Evolutionary conservation across 164 flowering plant species (phyloP).

Genomic region (Magnolia officinalis): DNA sequence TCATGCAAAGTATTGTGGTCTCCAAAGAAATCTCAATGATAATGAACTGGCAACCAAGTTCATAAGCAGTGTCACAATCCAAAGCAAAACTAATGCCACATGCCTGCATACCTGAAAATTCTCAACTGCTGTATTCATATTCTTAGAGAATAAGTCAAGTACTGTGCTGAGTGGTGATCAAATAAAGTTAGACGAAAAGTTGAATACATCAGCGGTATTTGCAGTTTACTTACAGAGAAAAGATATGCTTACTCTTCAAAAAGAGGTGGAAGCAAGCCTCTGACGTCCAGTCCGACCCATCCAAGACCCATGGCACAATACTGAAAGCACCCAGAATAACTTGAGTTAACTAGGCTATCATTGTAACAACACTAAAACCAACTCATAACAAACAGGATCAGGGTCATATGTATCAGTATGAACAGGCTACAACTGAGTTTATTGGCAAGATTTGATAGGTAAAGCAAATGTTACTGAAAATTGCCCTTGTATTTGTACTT

Average conservation of each 20-base stretch:
- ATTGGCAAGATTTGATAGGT: neutral
- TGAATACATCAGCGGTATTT: neutral
- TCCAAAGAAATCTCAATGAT: too few relatives aligned
- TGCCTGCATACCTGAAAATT: slow-evolving; percentile 78
- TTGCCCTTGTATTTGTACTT: neutral
- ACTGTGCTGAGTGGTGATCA: slow-evolving; percentile 67
- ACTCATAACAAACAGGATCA: neutral
- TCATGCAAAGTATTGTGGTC: neutral
- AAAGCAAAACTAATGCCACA: neutral
- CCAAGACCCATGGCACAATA: slow-evolving; percentile 97
- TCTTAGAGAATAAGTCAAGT: slow-evolving; percentile 81
- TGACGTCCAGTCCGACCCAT: slow-evolving; percentile 92
- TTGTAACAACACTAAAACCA: neutral
- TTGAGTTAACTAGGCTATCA: neutral
- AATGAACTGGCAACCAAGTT: too few relatives aligned
- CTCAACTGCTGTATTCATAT: slow-evolving; percentile 82
- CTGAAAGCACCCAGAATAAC: slow-evolving; percentile 33
- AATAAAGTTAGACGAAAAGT: slow-evolving; percentile 1
- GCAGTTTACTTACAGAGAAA: neutral
- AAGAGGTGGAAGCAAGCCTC: slow-evolving; percentile 94
- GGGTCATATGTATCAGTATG: neutral
- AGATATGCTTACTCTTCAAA: slow-evolving; percentile 75
- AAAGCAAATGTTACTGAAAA: neutral
- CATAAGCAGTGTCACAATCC: too few relatives aligned
- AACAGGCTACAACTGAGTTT: too few relatives aligned